Conservation (phyloP, 495 filamentous ascomycete species). For the Apodospora peruviana region DNA sequence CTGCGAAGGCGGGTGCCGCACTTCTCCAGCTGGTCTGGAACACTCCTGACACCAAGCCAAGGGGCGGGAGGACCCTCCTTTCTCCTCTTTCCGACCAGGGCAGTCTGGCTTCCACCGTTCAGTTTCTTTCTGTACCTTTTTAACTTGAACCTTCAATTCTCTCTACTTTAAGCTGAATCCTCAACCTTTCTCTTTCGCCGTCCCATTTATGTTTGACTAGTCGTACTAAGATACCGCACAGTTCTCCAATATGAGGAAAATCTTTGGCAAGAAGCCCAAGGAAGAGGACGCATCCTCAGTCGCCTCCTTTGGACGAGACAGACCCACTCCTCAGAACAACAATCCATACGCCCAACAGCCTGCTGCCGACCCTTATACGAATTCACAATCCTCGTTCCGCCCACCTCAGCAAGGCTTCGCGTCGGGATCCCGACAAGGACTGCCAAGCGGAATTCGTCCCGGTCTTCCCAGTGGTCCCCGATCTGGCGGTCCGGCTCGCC, state of each 20-base stretch:
- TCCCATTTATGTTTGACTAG: background rate
- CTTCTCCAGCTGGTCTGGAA: no score
- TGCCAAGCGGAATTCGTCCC: slow-evolving; percentile 12
- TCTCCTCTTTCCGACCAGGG: background rate
- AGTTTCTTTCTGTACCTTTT: background rate
- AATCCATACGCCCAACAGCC: slow-evolving; percentile 68
- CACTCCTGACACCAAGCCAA: no score
- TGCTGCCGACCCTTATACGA: slow-evolving; percentile 57
- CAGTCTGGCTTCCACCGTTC: background rate
- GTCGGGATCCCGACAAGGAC: slow-evolving; percentile 25
- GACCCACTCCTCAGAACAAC: slow-evolving; percentile 38
- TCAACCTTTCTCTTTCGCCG: background rate
- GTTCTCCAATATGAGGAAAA: slow-evolving; percentile 52
- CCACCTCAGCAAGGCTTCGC: slow-evolving; percentile 25
- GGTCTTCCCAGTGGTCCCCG: slow-evolving; percentile 16
- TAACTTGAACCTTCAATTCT: background rate
- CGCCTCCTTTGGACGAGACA: slow-evolving; percentile 8
- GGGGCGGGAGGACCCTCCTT: slow-evolving; percentile 4
- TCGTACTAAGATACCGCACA: background rate
- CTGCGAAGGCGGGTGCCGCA: no score
- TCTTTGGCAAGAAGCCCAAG: slow-evolving; percentile 63
- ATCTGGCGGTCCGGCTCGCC: slow-evolving; percentile 13
- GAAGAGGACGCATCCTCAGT: slow-evolving; percentile 52
- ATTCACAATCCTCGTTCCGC: slow-evolving; percentile 13
- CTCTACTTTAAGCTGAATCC: background rate